Conservation (phyloP, 1,284 basidiomycete genomes). For the Anthracocystis walkeri region DNA sequence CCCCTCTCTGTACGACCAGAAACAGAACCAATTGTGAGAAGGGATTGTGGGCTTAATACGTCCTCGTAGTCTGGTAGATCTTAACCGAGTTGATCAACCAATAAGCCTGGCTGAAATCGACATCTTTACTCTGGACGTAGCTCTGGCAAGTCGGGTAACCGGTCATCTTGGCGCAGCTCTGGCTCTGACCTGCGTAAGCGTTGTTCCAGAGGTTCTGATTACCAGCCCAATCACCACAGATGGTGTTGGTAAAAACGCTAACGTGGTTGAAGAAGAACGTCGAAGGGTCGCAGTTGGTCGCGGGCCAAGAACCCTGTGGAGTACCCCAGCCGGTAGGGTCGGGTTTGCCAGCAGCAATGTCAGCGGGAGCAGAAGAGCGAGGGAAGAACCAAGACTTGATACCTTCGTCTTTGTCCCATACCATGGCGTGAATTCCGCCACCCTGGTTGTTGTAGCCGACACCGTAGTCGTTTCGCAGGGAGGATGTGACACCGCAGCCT, state of each 20-base stretch:
- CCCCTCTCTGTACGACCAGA: neutral
- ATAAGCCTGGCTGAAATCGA: slow-evolving; percentile 50
- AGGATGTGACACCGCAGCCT: slow-evolving; percentile 76
- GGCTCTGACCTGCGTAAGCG: slow-evolving; percentile 31
- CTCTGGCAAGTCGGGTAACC: slow-evolving; percentile 41
- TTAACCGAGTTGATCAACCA: slow-evolving; percentile 58
- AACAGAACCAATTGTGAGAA: neutral
- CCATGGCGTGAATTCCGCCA: slow-evolving; percentile 73
- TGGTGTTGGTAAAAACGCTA: slow-evolving; percentile 52
- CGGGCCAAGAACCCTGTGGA: slow-evolving; percentile 74
- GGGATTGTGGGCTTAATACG: slow-evolving; percentile 5
- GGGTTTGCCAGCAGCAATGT: slow-evolving; percentile 69
- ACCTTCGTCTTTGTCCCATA: slow-evolving; percentile 64
- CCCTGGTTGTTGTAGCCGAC: slow-evolving; percentile 75
- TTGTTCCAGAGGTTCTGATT: slow-evolving; percentile 41
- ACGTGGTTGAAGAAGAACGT: slow-evolving; percentile 70
- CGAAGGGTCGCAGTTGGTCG: slow-evolving; percentile 71
- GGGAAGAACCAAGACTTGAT: slow-evolving; percentile 75
- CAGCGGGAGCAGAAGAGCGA: slow-evolving; percentile 71
- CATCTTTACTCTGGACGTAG: slow-evolving; percentile 40
- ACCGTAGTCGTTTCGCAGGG: slow-evolving; percentile 73
- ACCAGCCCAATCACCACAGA: slow-evolving; percentile 56
- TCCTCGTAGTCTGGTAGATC: slow-evolving; percentile 48
- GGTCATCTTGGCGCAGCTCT: slow-evolving; percentile 47
- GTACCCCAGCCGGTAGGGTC: slow-evolving; percentile 71